Conservation (phyloP, 1,284 basidiomycete genomes). For the Gyrodon tennesseensis region DNA sequence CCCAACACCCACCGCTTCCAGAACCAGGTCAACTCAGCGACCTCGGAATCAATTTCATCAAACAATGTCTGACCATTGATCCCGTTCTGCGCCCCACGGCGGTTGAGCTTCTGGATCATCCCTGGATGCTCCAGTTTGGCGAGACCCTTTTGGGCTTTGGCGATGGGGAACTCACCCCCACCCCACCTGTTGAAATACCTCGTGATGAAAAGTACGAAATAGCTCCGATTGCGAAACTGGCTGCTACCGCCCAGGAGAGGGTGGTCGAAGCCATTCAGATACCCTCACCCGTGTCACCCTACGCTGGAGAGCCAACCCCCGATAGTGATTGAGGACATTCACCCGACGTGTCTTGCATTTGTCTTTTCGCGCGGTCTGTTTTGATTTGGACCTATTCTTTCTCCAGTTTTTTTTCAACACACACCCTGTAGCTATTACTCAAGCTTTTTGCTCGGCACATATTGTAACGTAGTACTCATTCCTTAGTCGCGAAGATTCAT, state of each 20-base stretch:
- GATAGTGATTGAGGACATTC: slow-evolving; percentile 35
- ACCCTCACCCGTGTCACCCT: slow-evolving; percentile 47
- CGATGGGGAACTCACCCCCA: slow-evolving; percentile 60
- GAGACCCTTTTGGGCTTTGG: slow-evolving; percentile 67
- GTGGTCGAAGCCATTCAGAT: slow-evolving; percentile 58
- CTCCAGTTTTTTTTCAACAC: slow-evolving; percentile 22
- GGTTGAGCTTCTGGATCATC: slow-evolving; percentile 81
- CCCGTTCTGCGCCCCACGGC: slow-evolving; percentile 84
- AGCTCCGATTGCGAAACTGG: slow-evolving; percentile 58
- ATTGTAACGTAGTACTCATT: slow-evolving; percentile 30
- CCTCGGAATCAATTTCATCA: slow-evolving; percentile 92
- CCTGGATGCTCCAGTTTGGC: slow-evolving; percentile 86
- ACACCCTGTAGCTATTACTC: slow-evolving; percentile 33
- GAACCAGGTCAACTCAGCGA: slow-evolving; percentile 88
- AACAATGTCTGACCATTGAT: slow-evolving; percentile 89
- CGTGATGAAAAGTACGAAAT: slow-evolving; percentile 53
- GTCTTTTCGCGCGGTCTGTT: slow-evolving; percentile 6
- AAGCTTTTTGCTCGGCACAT: slow-evolving; percentile 2
- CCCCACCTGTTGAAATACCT: slow-evolving; percentile 52
- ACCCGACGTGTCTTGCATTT: slow-evolving; percentile 1
- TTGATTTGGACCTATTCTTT: slow-evolving; percentile 9
- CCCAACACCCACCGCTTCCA: slow-evolving; percentile 94
- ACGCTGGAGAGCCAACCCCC: slow-evolving; percentile 39
- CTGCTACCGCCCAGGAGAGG: slow-evolving; percentile 59
- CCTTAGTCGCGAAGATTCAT: slow-evolving; percentile 2